Evolutionary conservation across 257 asterid species (phyloP), one percentile per base, ranked within the genome.

Genomic region (Solanum dulcamara): DNA sequence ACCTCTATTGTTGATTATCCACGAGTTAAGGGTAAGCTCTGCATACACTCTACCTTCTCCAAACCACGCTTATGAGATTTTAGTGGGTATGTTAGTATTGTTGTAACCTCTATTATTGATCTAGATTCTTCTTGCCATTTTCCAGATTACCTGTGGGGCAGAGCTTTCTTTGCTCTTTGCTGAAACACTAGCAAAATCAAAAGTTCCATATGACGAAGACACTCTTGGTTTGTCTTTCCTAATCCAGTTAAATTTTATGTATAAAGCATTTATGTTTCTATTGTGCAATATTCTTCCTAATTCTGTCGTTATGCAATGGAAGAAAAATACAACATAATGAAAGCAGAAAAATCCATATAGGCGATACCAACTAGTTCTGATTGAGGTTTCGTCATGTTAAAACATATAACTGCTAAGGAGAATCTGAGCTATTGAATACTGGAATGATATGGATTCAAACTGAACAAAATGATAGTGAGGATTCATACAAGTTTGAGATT

Each of bases 121-220:
- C 66, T 3, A 10, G 66, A 2, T 11, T 53, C 60, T 18, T 53
- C 38, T 42, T 74, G 57, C 11, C 88, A 68, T 79, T 85, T 86
- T 83, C 81, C 88, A 96, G 98, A 92, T 95, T 83, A 96, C 97
- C 9, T 96, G 99, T 89, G 99, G 98, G 83, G 92, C 97, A 42
- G 99, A 96, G 93, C 98, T 96, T 89, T 97, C 98, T 84, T 90
- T 94, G 86, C 48, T 92, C 89, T 96, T 92, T 48, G 95, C 93
- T 84, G 99, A 94, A 79, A 92, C 93, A 51, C 99, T 96, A 80
- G 94, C 90, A 68, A 95, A 95, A 89, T 97, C 97, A 86, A 94
- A 93, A 86, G n/a, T 89, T 87, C 89, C 95, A 18, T 96, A 86
- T 46, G 90, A 92, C 30, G 97, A 94, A 12, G 92, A 92, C 81